Conservation (phyloP, 148 eudicot species). For the Persicaria maculosa region DNA sequence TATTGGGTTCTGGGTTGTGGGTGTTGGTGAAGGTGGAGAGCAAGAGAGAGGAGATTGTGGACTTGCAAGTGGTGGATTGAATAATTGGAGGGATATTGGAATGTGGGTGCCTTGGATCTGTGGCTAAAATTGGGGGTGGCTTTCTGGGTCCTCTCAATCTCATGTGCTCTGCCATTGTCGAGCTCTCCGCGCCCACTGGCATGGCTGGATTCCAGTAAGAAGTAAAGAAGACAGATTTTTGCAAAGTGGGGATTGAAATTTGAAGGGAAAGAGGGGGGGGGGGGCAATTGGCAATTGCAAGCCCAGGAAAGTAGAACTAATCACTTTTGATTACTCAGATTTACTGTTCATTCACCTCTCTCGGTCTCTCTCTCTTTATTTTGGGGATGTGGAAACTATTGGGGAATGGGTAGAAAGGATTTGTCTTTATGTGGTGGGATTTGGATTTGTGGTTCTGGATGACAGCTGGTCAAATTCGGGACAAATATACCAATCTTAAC, state of each 20-base stretch:
- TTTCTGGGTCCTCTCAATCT: slow-evolving; percentile 11
- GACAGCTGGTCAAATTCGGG: background rate
- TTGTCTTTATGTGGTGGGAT: background rate
- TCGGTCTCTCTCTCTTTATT: background rate
- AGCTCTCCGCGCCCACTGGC: slow-evolving; percentile 6
- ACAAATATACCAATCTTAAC: background rate
- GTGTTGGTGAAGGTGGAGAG: slow-evolving; percentile 12
- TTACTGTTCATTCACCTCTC: background rate
- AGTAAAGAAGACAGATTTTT: background rate
- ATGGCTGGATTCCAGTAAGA: background rate
- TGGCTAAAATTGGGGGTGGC: background rate
- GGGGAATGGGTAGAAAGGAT: background rate
- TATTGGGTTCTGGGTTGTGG: background rate
- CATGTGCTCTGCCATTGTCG: slow-evolving; percentile 15
- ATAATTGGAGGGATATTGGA: slow-evolving; percentile 8
- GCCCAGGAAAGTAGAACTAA: background rate
- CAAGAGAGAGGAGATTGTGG: slow-evolving; percentile 10
- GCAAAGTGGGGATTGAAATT: background rate
- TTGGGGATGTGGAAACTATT: background rate
- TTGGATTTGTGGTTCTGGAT: background rate
- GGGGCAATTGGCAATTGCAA: background rate
- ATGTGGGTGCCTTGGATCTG: slow-evolving; percentile 14
- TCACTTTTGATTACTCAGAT: background rate
- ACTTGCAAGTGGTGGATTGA: slow-evolving; percentile 14
- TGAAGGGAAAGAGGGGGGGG: background rate